Percentiles rank a stretch among this genome's conserved stretches.
Evolutionary conservation across 805 yeast species (phyloP).

Genomic region (Schwanniomyces occidentalis): DNA sequence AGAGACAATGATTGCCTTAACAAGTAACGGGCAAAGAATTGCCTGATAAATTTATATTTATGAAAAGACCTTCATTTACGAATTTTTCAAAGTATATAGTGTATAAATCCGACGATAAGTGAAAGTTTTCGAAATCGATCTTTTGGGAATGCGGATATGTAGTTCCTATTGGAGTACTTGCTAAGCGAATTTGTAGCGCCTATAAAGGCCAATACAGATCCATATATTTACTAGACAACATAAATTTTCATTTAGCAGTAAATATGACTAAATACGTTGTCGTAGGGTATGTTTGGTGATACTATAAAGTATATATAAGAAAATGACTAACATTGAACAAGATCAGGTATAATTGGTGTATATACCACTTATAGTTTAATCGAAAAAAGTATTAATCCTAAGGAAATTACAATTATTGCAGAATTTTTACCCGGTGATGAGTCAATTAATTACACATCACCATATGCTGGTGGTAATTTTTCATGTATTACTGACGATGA

Average conservation of each 20-base stretch:
- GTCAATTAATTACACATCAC: conserved; percentile 72
- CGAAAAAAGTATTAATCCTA: conserved; percentile 4
- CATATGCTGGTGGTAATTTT: conserved; percentile 62
- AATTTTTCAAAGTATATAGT: no score
- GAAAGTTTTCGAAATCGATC: neutral
- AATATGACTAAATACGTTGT: conserved; percentile 9
- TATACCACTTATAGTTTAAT: conserved; percentile 5
- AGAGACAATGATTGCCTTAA: conserved; percentile 6
- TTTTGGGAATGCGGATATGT: neutral
- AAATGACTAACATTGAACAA: no score
- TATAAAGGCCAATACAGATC: neutral
- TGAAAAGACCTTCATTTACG: no score
- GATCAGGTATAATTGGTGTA: conserved; percentile 6
- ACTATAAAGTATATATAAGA: no score
- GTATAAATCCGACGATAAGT: neutral
- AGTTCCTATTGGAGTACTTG: no score
- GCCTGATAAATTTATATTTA: no score
- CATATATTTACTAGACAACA: no score
- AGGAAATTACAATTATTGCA: conserved; percentile 57
- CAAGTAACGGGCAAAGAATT: conserved; percentile 6
- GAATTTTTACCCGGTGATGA: conserved; percentile 78
- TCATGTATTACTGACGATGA: conserved; percentile 58
- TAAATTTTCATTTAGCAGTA: no score
- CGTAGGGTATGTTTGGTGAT: conserved; percentile 10
- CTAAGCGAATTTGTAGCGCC: neutral